phyloP scores from a whole-genome alignment of 352 stramenopile genomes.

The Globisporangium solare region DNA sequence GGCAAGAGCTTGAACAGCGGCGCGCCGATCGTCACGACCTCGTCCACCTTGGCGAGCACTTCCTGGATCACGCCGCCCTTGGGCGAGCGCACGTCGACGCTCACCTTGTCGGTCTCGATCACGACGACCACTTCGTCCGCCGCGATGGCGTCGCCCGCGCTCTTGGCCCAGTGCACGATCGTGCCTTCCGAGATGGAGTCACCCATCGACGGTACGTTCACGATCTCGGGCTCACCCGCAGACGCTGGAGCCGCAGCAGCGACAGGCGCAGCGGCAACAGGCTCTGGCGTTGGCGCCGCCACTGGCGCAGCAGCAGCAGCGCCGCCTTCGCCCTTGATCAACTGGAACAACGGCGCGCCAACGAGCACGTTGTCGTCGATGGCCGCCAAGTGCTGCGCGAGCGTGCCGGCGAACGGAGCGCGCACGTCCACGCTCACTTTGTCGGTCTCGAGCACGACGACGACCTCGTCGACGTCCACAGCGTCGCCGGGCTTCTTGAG shows the following conservation, averaged over 20 bases:
- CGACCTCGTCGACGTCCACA: constrained; percentile 94
- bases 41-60: constrained; percentile 90
- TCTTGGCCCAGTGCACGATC: constrained; percentile 93
- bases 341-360: constrained; percentile 88
- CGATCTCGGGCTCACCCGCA: constrained; percentile 31
- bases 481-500: constrained; percentile 91
- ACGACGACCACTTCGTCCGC: constrained; percentile 95
- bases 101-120: constrained; percentile 96
- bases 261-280: neutral
- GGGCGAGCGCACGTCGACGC: constrained; percentile 81
- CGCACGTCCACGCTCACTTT: constrained; percentile 94
- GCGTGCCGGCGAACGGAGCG: constrained; percentile 76
- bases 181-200: constrained; percentile 98
- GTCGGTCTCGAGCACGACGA: constrained; percentile 98
- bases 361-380: constrained; percentile 95
- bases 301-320: constrained; percentile 16
- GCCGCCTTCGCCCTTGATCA: constrained; percentile 80
- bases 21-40: constrained; percentile 93
- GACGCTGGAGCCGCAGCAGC: constrained; percentile 6
- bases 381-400: constrained; percentile 88
- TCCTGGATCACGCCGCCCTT: constrained; percentile 88
- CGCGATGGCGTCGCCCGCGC: constrained; percentile 87
- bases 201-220: constrained; percentile 76
- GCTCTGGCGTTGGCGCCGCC: constrained; percentile 16
- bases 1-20: constrained; percentile 87